Base-by-base conservation (phyloP, 2,329 filamentous ascomycete species). In the Verticillium klebahnii region DNA sequence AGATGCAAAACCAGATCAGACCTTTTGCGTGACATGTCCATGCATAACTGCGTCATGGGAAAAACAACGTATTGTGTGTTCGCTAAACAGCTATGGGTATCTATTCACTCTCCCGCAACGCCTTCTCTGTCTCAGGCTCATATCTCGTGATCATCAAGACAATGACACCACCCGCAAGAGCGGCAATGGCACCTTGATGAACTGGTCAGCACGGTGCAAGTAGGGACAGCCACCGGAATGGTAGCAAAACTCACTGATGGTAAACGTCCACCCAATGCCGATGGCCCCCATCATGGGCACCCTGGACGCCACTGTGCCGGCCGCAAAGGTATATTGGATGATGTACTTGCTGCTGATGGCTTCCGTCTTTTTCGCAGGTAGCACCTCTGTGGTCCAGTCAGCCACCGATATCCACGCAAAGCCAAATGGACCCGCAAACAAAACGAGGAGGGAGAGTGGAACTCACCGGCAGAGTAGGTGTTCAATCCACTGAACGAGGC, bases 191-290 rank as follows among this genome's bases (percentile, higher is more conserved):
- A 56, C 61, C 63, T 64, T 8, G 15, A 7, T 3, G 3, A 29
- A 9, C 2, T 2, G 1, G 50, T 61, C 32, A 61, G 56, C 23
- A 55, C 34, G 9, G 2, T 36, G 14, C 34, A 36, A 36, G 14
- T 1, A 50, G 25, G 25, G 25, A 25, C 25, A 25, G 25, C 3
- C 25, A 25, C 25, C 25, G 25, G 25, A 4, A 25, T 1, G 25
- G 25, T 3, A 25, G 14, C 2, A 31, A 15, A 3, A 56, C 60
- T 58, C 15, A 65, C 64, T 61, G 15, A 85, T 69, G 0, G 79
- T 82, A 62, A 82, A 85, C 0, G 81, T 75, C 77, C 82, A 82
- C 0, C 84, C 84, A 0, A 75, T 67, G 0, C 83, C 83, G 60
- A 87, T 78, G 1, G 71, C 73, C 8, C 80, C 65, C 9, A 83